A percentile compares a stretch with the other conserved stretches of the same genome.
Conservation (phyloP, 1,284 basidiomycete genomes). For the Cryptococcus neoformans region DNA sequence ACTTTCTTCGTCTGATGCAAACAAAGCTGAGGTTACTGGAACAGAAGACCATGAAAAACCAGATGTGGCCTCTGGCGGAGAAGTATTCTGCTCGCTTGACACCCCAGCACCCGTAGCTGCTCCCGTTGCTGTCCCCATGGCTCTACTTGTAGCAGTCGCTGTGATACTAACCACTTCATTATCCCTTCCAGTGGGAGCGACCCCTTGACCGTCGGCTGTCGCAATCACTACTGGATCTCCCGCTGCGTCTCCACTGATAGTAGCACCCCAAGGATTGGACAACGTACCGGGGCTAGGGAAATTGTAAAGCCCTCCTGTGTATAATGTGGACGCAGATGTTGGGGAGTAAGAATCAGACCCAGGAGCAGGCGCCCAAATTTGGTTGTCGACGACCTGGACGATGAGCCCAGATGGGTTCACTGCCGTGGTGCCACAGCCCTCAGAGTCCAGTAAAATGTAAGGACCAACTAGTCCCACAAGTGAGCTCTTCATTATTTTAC, state of each 20-base stretch:
- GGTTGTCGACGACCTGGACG: conserved; percentile 5
- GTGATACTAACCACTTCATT: no score
- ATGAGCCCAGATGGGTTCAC: conserved; percentile 2
- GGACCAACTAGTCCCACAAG: not conserved
- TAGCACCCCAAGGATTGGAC: conserved; percentile 1
- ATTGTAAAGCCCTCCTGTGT: conserved; percentile 3
- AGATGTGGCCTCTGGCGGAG: not conserved
- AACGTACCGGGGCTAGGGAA: not conserved
- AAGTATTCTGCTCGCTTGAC: not conserved
- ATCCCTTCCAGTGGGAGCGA: not conserved
- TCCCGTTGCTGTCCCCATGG: not conserved
- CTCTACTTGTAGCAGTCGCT: no score
- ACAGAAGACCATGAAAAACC: not conserved
- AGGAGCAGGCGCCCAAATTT: conserved; percentile 8
- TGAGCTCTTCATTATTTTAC: not conserved
- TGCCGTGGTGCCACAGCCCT: not conserved
- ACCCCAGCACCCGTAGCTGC: not conserved
- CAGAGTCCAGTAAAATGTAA: not conserved
- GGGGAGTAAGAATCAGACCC: not conserved
- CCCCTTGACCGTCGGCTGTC: not conserved
- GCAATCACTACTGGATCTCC: not conserved
- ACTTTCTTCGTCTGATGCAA: no score
- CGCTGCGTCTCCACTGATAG: not conserved
- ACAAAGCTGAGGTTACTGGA: no score
- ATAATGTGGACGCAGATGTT: conserved; percentile 1